phyloP scores from a whole-genome alignment of 2,329 filamentous ascomycete genomes.

The Graphiopsis chlorocephala region DNA sequence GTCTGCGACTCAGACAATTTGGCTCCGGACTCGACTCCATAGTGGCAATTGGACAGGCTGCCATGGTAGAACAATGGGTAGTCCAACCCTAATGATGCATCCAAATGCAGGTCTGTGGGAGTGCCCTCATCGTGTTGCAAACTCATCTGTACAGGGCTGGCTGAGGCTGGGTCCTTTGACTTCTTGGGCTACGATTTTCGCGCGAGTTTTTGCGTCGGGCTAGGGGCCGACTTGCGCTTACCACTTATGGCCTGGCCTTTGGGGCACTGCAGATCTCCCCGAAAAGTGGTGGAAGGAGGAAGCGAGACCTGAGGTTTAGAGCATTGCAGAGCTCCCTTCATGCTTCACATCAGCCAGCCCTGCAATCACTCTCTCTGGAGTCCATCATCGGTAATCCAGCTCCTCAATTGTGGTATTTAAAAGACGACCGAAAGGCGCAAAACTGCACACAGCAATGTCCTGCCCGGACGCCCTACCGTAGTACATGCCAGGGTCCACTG shows the following conservation, averaged over 20 bases:
- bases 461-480: slow-evolving; percentile 1
- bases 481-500: not conserved
- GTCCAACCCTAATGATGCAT: not conserved
- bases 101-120: not conserved
- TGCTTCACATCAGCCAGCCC: not conserved
- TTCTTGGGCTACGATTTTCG: not conserved
- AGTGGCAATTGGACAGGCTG: not conserved
- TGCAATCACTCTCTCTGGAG: not conserved
- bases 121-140: not conserved
- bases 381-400: not conserved
- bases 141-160: not conserved
- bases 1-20: not conserved
- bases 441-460: not conserved
- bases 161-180: not conserved
- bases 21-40: not conserved
- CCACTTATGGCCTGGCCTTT: not conserved
- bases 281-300: not conserved
- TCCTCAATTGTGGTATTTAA: not conserved
- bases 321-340: not conserved
- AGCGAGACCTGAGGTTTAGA: not conserved
- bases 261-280: not conserved
- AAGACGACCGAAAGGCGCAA: not conserved
- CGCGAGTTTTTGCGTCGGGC: not conserved
- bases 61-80: not conserved
- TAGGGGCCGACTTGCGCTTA: not conserved